A percentile compares a stretch with the other conserved stretches of the same genome.
These are phyloP conservation scores for Podospora anserina DNA, from an alignment of 495 filamentous ascomycete species.

Conservation along the genomic window DNA sequence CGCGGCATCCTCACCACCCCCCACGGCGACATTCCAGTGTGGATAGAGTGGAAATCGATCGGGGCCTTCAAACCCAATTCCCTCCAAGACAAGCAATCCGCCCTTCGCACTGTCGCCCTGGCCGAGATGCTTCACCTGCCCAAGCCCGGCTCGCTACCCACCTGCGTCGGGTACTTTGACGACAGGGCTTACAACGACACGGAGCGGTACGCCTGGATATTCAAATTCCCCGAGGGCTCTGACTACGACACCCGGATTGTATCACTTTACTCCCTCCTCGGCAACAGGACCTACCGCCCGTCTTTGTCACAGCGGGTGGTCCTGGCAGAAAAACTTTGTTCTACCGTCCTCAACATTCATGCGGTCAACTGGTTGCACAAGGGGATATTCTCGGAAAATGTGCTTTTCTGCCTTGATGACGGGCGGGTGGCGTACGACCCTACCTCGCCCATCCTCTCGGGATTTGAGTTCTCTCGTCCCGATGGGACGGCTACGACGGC, in stretches of 20 bases:
- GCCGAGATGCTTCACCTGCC: slow-evolving; percentile 33
- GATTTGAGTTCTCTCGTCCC: slow-evolving; percentile 33
- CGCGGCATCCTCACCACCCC: slow-evolving; percentile 19
- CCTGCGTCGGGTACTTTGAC: slow-evolving; percentile 34
- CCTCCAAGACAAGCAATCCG: slow-evolving; percentile 20
- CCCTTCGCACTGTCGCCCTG: slow-evolving; percentile 28
- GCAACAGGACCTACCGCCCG: slow-evolving; percentile 9
- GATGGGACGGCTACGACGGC: slow-evolving; percentile 28
- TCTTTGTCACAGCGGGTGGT: slow-evolving; percentile 23
- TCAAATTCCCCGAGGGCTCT: slow-evolving; percentile 23
- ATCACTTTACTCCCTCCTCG: slow-evolving; percentile 26
- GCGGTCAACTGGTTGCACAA: slow-evolving; percentile 59
- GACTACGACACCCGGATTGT: slow-evolving; percentile 23
- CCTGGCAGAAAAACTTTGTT: slow-evolving; percentile 27
- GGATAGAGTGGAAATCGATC: slow-evolving; percentile 35
- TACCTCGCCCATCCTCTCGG: slow-evolving; percentile 22
- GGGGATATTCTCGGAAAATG: slow-evolving; percentile 50
- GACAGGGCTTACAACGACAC: slow-evolving; percentile 20
- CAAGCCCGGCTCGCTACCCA: slow-evolving; percentile 29
- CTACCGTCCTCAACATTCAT: slow-evolving; percentile 41
- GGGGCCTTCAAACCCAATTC: slow-evolving; percentile 14
- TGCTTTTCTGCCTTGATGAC: slow-evolving; percentile 43
- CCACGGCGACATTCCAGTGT: slow-evolving; percentile 25
- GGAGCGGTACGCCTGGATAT: slow-evolving; percentile 31
- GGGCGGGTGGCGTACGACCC: slow-evolving; percentile 14